Percentiles rank a stretch among this genome's conserved stretches.
phyloP scores from a whole-genome alignment of 768 basidiomycete species.

The Naganishia antarctica region DNA sequence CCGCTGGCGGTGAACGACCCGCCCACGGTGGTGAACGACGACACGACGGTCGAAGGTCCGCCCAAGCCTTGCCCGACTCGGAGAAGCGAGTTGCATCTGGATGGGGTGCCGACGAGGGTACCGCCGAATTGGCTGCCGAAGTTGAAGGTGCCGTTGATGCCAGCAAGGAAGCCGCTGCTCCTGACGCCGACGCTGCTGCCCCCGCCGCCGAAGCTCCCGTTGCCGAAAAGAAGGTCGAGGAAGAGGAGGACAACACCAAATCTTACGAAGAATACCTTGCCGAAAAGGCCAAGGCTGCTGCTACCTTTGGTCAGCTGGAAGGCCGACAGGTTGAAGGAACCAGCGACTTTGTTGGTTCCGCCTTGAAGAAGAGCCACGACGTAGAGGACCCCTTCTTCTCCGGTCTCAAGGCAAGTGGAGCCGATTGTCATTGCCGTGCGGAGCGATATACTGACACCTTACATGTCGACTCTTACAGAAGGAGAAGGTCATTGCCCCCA shows the following conservation, averaged over 20 bases:
- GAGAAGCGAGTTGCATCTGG: constrained; percentile 91
- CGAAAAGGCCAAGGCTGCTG: constrained; percentile 55
- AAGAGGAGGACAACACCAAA: constrained; percentile 64
- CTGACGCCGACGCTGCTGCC: constrained; percentile 65
- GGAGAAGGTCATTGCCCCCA: constrained; percentile 41
- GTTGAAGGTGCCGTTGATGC: constrained; percentile 66
- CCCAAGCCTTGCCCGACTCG: constrained; percentile 62
- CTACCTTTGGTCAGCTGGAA: constrained; percentile 70
- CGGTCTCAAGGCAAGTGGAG: constrained; percentile 70
- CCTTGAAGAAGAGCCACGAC: constrained; percentile 67
- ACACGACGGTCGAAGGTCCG: constrained; percentile 63
- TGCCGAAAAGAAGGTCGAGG: constrained; percentile 47
- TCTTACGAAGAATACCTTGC: constrained; percentile 90
- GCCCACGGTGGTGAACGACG: constrained; percentile 63
- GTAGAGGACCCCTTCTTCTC: constrained; percentile 70
- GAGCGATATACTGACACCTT: too few species aligned
- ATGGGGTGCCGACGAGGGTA: constrained; percentile 91
- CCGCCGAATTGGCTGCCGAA: constrained; percentile 72
- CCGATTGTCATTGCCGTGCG: too few species aligned
- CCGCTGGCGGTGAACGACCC: constrained; percentile 62
- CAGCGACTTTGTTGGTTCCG: constrained; percentile 70
- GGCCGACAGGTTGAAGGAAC: constrained; percentile 58
- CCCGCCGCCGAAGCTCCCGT: constrained; percentile 38
- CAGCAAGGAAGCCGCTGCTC: constrained; percentile 65
- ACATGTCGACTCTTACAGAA: constrained; percentile 28